These are phyloP conservation scores for Prunella vulgaris DNA, from an alignment of 257 asterid species.

Conservation along the genomic window DNA sequence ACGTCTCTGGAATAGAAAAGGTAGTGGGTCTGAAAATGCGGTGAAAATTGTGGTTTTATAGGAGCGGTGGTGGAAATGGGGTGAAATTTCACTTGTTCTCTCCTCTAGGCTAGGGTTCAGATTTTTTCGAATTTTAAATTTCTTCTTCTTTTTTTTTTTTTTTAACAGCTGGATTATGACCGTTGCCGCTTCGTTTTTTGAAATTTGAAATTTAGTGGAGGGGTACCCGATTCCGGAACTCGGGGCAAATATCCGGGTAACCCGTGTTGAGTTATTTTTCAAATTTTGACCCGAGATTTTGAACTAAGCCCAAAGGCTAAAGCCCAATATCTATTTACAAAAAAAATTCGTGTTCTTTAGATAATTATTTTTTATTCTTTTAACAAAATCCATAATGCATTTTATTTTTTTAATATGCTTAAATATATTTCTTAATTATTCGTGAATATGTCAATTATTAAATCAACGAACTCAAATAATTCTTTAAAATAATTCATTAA, in stretches of 20 bases:
- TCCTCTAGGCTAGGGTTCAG: constrained; percentile 17
- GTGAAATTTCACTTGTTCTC: background rate
- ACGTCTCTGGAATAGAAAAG: constrained; percentile 35
- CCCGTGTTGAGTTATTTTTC: background rate
- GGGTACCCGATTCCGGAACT: constrained; percentile 18
- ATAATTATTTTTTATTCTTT: too few species aligned
- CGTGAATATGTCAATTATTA: too few species aligned
- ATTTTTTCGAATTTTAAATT: constrained; percentile 18
- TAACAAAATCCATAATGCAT: too few species aligned
- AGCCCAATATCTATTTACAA: background rate
- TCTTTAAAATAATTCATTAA: too few species aligned
- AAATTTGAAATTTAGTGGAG: constrained; percentile 24
- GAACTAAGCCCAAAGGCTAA: background rate
- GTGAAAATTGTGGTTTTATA: constrained; percentile 32
- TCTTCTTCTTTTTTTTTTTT: too few species aligned
- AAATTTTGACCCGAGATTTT: background rate
- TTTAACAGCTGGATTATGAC: constrained; percentile 32
- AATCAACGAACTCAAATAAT: too few species aligned
- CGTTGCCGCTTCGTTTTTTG: constrained; percentile 22
- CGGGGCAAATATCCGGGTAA: constrained; percentile 8
- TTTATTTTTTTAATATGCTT: too few species aligned
- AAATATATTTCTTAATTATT: too few species aligned
- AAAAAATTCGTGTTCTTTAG: too few species aligned
- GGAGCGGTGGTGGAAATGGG: constrained; percentile 7
- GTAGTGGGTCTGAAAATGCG: background rate